Conservation (phyloP, 1,284 basidiomycete species). For the Irpex sp. region DNA sequence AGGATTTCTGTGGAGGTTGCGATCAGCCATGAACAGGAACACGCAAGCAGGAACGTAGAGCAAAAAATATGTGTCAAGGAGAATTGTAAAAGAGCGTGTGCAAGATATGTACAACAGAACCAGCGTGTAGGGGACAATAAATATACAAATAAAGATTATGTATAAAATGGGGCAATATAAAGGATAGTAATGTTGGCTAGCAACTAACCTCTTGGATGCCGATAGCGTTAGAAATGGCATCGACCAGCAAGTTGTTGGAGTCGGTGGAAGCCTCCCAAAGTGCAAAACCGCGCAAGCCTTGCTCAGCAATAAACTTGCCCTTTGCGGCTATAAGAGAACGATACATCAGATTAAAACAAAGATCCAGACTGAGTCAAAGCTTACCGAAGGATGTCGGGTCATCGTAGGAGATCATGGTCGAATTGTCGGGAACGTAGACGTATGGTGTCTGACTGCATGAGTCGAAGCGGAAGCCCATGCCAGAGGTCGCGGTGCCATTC, state of each 20-base stretch:
- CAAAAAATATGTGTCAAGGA: not conserved
- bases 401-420: constrained; percentile 40
- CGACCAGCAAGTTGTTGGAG: constrained; percentile 49
- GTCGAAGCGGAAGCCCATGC: constrained; percentile 41
- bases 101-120: constrained; percentile 4
- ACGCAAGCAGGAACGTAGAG: constrained; percentile 7
- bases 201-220: constrained; percentile 21
- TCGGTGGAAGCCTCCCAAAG: constrained; percentile 66
- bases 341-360: constrained; percentile 29
- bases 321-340: constrained; percentile 39
- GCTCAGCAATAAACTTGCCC: constrained; percentile 51
- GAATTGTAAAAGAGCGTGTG: constrained; percentile 1
- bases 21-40: constrained; percentile 11
- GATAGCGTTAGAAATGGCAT: constrained; percentile 41
- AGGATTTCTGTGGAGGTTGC: constrained; percentile 5
- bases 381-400: constrained; percentile 31
- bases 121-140: constrained; percentile 4
- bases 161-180: not conserved
- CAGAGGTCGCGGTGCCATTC: constrained; percentile 33
- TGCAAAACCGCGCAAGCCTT: constrained; percentile 54
- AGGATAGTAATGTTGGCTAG: constrained; percentile 2
- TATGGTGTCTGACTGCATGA: constrained; percentile 47
- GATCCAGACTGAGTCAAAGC: not conserved
- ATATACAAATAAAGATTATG: not conserved
- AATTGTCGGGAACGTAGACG: constrained; percentile 38